phyloP scores from a whole-genome alignment of 768 basidiomycete species.

The Daedalea quercina region DNA sequence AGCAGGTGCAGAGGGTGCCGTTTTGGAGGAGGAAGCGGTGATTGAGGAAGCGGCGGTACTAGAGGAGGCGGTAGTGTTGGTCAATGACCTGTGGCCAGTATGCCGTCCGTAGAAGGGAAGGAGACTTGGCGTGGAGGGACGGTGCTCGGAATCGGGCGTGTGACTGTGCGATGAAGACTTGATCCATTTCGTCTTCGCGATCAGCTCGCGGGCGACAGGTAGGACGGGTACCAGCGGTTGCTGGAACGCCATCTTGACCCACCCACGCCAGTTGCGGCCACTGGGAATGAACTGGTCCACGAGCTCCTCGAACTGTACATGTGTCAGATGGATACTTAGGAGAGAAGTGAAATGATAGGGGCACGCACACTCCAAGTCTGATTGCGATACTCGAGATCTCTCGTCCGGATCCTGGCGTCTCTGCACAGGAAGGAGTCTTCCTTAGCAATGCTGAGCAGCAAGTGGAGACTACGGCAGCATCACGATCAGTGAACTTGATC shows the following conservation, averaged over 20 bases:
- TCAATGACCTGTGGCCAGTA: background rate
- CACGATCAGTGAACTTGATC: background rate
- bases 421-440: conserved; percentile 81
- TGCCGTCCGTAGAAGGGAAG: conserved; percentile 3
- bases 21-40: no score
- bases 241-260: conserved; percentile 79
- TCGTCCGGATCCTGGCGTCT: conserved; percentile 73
- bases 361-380: conserved; percentile 73
- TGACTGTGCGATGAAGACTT: background rate
- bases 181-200: conserved; percentile 72
- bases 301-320: conserved; percentile 63
- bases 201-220: conserved; percentile 70
- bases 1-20: background rate
- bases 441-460: conserved; percentile 73
- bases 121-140: conserved; percentile 10
- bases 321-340: conserved; percentile 3
- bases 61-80: background rate
- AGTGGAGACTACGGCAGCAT: conserved; percentile 42
- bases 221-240: conserved; percentile 74
- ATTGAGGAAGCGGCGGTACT: background rate
- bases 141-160: conserved; percentile 7
- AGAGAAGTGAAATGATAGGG: background rate
- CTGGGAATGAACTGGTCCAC: conserved; percentile 77
- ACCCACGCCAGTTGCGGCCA: conserved; percentile 71
- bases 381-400: conserved; percentile 75